Evolutionary conservation across 345 rosid genomes (phyloP).

Genomic region (Moringa oleifera): DNA sequence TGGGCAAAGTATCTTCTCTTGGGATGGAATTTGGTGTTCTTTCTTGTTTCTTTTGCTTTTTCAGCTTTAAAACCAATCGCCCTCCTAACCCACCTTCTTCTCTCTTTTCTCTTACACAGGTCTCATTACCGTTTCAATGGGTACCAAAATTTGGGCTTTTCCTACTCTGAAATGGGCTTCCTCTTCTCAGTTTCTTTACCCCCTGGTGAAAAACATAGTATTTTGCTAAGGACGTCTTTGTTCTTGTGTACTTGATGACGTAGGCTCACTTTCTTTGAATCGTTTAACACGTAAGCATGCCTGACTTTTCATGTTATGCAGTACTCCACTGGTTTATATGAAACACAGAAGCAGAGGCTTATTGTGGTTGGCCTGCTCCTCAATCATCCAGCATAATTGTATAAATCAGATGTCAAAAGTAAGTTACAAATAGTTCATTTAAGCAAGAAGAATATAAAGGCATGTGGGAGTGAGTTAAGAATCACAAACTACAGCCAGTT

Average conservation of each 20-base stretch:
- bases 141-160: conserved; percentile 2
- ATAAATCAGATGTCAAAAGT: too few species aligned
- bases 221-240: conserved; percentile 7
- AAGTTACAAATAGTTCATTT: too few species aligned
- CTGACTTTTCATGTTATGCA: too few species aligned
- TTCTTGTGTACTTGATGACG: conserved; percentile 3
- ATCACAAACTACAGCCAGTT: too few species aligned
- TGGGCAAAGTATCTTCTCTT: conserved; percentile 29
- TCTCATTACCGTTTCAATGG: conserved; percentile 5
- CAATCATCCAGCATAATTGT: too few species aligned
- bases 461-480: too few species aligned
- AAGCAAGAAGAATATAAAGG: too few species aligned
- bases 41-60: conserved; percentile 28
- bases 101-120: conserved; percentile 1
- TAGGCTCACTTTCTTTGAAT: neutral
- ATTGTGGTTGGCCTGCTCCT: too few species aligned
- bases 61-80: conserved; percentile 24
- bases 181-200: conserved; percentile 12
- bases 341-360: too few species aligned
- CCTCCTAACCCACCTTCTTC: conserved; percentile 1
- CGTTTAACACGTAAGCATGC: too few species aligned
- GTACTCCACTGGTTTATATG: too few species aligned
- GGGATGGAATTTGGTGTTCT: conserved; percentile 14
- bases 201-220: conserved; percentile 1
- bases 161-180: conserved; percentile 1